phyloP scores from a whole-genome alignment of 352 stramenopile genomes.

The Sclerospora graminicola region DNA sequence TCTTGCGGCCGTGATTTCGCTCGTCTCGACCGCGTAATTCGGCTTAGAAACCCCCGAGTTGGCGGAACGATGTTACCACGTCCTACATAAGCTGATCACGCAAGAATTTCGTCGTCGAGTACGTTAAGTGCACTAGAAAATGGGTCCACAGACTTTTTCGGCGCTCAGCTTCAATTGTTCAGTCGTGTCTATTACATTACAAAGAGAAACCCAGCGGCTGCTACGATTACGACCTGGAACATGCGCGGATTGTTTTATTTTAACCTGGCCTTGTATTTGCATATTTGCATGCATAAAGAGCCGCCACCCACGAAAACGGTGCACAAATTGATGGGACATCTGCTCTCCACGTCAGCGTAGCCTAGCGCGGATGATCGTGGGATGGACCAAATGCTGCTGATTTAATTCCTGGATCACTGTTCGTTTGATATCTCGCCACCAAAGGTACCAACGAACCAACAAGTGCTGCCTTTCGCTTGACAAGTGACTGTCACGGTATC shows the following conservation, averaged over 20 bases:
- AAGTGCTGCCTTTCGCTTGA: constrained; percentile 57
- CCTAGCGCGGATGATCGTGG: constrained; percentile 16
- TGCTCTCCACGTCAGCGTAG: constrained; percentile 25
- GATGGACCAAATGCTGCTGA: constrained; percentile 47
- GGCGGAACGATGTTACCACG: too few species aligned
- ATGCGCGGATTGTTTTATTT: constrained; percentile 83
- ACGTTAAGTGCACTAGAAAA: constrained; percentile 37
- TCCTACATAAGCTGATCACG: too few species aligned
- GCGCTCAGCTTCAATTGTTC: too few species aligned
- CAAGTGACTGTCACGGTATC: constrained; percentile 45
- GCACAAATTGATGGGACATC: constrained; percentile 44
- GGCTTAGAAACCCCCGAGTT: constrained; percentile 49
- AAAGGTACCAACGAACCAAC: constrained; percentile 52
- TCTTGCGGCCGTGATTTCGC: too few species aligned
- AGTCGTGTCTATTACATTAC: too few species aligned
- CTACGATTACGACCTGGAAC: constrained; percentile 45
- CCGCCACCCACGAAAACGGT: constrained; percentile 54
- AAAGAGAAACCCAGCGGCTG: too few species aligned
- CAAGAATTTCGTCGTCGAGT: constrained; percentile 42
- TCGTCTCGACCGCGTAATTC: constrained; percentile 62
- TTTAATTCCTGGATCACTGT: constrained; percentile 54
- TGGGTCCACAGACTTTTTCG: too few species aligned
- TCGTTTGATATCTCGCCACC: constrained; percentile 54
- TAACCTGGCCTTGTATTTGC: constrained; percentile 60
- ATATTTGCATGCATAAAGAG: constrained; percentile 58